Evolutionary conservation across 2,329 filamentous ascomycete species (phyloP).

Genomic region (Alternaria rosae): DNA sequence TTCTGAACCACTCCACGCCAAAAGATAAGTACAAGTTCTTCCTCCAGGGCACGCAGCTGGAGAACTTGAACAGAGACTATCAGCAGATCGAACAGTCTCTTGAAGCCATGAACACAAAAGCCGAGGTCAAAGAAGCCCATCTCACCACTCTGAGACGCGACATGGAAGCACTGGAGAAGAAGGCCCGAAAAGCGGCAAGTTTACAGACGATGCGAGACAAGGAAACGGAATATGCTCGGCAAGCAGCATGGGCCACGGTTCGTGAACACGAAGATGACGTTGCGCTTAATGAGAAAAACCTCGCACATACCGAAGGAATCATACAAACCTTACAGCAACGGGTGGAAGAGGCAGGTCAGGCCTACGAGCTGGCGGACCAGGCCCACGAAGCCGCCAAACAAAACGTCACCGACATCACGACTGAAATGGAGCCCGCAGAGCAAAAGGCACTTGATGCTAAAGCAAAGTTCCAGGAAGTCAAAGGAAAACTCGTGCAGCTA

Average conservation of each 20-base stretch:
- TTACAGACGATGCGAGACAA: constrained; percentile 70
- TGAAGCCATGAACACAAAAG: constrained; percentile 72
- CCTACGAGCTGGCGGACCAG: constrained; percentile 55
- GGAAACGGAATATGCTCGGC: constrained; percentile 65
- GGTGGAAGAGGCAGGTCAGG: constrained; percentile 54
- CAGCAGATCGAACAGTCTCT: constrained; percentile 79
- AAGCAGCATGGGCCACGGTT: constrained; percentile 89
- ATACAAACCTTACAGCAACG: constrained; percentile 58
- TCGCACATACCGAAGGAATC: constrained; percentile 52
- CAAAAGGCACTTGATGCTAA: constrained; percentile 60
- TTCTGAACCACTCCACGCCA: constrained; percentile 83
- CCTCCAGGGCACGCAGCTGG: constrained; percentile 89
- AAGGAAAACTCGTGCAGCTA: constrained; percentile 61
- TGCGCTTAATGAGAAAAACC: constrained; percentile 31
- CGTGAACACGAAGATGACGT: constrained; percentile 70
- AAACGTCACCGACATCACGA: constrained; percentile 41
- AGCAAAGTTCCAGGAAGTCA: constrained; percentile 61
- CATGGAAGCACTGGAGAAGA: constrained; percentile 67
- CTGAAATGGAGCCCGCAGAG: constrained; percentile 53
- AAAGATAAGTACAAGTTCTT: constrained; percentile 96
- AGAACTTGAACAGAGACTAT: constrained; percentile 92
- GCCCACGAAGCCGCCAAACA: constrained; percentile 48
- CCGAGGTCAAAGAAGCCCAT: constrained; percentile 68
- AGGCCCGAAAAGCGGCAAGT: constrained; percentile 70
- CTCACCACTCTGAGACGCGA: constrained; percentile 66